phyloP scores from a whole-genome alignment of 805 yeast species.

The Metschnikowia proteae region DNA sequence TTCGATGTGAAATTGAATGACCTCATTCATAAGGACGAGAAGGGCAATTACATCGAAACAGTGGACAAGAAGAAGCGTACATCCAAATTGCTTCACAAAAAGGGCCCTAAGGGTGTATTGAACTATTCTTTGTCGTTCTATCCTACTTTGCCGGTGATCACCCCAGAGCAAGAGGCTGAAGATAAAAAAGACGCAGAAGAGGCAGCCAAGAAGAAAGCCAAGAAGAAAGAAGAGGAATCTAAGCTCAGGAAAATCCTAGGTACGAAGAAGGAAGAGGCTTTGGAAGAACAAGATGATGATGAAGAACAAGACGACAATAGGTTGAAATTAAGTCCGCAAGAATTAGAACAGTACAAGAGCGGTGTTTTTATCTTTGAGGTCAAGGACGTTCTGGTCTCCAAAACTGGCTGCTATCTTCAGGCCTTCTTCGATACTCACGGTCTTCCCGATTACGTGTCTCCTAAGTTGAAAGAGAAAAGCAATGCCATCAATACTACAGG shows the following conservation, averaged over 20 bases:
- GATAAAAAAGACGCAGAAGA: conserved; percentile 17
- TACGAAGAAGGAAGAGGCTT: conserved; percentile 29
- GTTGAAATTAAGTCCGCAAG: conserved; percentile 52
- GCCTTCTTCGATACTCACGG: conserved; percentile 74
- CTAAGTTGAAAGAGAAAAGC: conserved; percentile 45
- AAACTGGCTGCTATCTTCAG: conserved; percentile 64
- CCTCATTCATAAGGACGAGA: conserved; percentile 65
- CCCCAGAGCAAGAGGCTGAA: conserved; percentile 67
- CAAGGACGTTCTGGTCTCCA: conserved; percentile 52
- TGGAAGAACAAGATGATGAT: conserved; percentile 33
- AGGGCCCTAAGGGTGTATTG: conserved; percentile 80
- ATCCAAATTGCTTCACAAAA: conserved; percentile 64
- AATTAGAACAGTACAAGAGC: conserved; percentile 55
- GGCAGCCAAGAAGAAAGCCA: conserved; percentile 24
- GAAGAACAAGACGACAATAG: conserved; percentile 24
- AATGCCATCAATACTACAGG: conserved; percentile 47
- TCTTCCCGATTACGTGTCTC: conserved; percentile 57
- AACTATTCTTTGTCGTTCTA: conserved; percentile 75
- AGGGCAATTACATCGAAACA: conserved; percentile 55
- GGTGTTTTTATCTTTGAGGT: conserved; percentile 77
- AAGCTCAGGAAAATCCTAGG: conserved; percentile 3
- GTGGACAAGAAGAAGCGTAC: conserved; percentile 53
- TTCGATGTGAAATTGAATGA: conserved; percentile 67
- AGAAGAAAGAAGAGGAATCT: conserved; percentile 29
- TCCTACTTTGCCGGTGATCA: conserved; percentile 76